These are phyloP conservation scores for Hericium coralloides DNA, from an alignment of 768 basidiomycete genomes.

Conservation along the genomic window DNA sequence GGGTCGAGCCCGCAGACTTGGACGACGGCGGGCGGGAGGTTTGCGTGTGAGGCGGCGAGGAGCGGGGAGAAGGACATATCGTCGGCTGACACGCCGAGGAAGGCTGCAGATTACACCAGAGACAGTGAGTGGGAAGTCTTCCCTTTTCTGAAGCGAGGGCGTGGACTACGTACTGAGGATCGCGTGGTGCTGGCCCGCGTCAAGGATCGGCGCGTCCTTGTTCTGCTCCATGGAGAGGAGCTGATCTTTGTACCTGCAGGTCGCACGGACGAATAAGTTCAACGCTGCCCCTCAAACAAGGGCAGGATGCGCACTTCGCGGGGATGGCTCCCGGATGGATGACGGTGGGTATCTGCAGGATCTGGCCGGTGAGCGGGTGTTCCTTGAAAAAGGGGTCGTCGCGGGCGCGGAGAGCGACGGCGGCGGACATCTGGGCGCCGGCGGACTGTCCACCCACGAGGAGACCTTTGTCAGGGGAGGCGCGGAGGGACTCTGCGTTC, in stretches of 20 bases:
- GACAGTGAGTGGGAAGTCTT: background rate
- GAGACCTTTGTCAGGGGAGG: background rate
- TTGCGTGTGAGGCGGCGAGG: background rate
- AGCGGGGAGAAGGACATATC: background rate
- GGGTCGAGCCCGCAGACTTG: constrained; percentile 1
- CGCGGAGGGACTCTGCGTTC: background rate
- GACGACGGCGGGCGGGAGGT: background rate
- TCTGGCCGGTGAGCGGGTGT: background rate
- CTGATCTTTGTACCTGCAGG: background rate
- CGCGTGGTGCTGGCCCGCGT: background rate
- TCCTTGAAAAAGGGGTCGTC: background rate
- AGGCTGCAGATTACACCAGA: background rate
- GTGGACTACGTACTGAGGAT: background rate
- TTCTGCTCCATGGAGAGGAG: background rate
- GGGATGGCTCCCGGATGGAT: background rate
- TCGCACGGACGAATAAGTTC: background rate
- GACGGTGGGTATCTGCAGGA: background rate
- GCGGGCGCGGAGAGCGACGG: background rate
- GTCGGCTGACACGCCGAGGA: background rate
- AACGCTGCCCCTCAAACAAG: background rate
- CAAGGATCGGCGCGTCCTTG: background rate
- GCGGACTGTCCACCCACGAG: background rate
- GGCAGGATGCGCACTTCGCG: background rate
- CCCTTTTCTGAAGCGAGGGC: no score
- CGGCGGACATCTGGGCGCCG: background rate